phyloP scores from a whole-genome alignment of 2,329 filamentous ascomycete species.

The Diaporthe capsici region DNA sequence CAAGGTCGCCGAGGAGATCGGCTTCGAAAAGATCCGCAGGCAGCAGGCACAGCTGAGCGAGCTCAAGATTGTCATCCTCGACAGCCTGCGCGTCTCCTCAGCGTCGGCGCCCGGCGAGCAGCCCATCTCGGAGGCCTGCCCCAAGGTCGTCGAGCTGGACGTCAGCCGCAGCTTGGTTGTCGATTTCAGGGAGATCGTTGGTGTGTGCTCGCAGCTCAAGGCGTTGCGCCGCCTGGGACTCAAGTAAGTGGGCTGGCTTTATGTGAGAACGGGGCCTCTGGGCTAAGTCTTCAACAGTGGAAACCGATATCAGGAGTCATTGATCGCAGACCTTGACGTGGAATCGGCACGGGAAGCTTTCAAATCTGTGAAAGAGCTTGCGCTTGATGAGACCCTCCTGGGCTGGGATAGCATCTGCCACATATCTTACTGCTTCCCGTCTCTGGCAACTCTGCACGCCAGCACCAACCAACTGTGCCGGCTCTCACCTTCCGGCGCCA shows the following conservation, averaged over 20 bases:
- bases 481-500: slow-evolving; percentile 45
- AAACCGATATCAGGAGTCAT: slow-evolving; percentile 74
- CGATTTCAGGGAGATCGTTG: slow-evolving; percentile 73
- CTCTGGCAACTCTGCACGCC: slow-evolving; percentile 65
- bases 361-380: slow-evolving; percentile 69
- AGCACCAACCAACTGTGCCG: slow-evolving; percentile 70
- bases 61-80: slow-evolving; percentile 85
- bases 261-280: neutral
- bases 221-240: slow-evolving; percentile 76
- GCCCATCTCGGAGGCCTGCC: slow-evolving; percentile 67
- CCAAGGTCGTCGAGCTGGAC: slow-evolving; percentile 83
- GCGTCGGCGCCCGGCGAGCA: slow-evolving; percentile 52
- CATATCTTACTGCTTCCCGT: slow-evolving; percentile 66
- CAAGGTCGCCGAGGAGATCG: slow-evolving; percentile 93
- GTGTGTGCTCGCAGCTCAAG: slow-evolving; percentile 80
- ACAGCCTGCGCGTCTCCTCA: slow-evolving; percentile 75
- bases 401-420: slow-evolving; percentile 74
- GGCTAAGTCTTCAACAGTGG: slow-evolving; percentile 66
- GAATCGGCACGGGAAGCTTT: slow-evolving; percentile 58
- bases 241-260: slow-evolving; percentile 68
- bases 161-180: slow-evolving; percentile 88
- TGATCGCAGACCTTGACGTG: slow-evolving; percentile 52
- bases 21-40: slow-evolving; percentile 91
- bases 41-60: slow-evolving; percentile 84
- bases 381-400: slow-evolving; percentile 77